phyloP scores from a whole-genome alignment of 257 asterid genomes.

The Gentiana macrophylla region DNA sequence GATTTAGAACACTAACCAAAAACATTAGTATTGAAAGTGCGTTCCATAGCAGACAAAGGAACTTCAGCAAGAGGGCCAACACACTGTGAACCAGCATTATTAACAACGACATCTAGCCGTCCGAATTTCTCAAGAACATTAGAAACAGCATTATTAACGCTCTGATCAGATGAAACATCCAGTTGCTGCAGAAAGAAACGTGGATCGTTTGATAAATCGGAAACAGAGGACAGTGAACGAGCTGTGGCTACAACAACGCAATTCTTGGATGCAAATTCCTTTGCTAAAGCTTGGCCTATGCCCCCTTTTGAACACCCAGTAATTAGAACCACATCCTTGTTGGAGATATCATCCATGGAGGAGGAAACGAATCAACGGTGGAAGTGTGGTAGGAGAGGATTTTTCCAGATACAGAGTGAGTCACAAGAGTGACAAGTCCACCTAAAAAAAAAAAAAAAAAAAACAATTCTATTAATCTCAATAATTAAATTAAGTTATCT shows the following conservation, averaged over 20 bases:
- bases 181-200: conserved; percentile 65
- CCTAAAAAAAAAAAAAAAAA: too few species aligned
- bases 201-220: conserved; percentile 48
- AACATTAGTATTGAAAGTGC: conserved; percentile 74
- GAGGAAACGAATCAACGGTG: too few species aligned
- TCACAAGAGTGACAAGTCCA: too few species aligned
- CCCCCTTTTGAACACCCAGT: conserved; percentile 91
- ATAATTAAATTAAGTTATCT: too few species aligned
- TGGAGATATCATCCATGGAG: conserved; percentile 15
- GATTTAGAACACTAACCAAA: conserved; percentile 33
- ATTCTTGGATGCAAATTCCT: conserved; percentile 57
- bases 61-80: conserved; percentile 85
- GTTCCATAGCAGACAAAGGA: conserved; percentile 52
- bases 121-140: conserved; percentile 58
- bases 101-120: conserved; percentile 69
- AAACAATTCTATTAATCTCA: too few species aligned
- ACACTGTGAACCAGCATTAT: conserved; percentile 89
- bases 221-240: conserved; percentile 50
- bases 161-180: conserved; percentile 64
- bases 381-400: too few species aligned
- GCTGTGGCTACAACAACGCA: conserved; percentile 93
- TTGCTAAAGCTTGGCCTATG: conserved; percentile 83
- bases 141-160: conserved; percentile 48
- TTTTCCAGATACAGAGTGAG: too few species aligned
- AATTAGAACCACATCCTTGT: conserved; percentile 52